Conservation (phyloP, 148 eudicot species). For the Diospyros kaki region DNA sequence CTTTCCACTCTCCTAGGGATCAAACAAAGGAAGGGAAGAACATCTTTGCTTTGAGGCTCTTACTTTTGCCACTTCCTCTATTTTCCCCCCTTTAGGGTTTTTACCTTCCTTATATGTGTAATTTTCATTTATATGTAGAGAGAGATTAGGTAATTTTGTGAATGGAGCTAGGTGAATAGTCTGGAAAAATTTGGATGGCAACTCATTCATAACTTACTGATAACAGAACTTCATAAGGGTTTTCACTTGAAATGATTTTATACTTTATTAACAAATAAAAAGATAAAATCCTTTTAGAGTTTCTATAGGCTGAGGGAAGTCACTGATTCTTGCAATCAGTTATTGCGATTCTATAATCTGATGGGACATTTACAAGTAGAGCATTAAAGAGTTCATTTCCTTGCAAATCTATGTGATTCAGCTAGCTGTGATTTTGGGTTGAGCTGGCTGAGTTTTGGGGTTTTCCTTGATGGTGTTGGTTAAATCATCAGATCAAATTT, state of each 20-base stretch:
- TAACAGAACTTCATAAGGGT: background rate
- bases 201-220: background rate
- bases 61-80: too few species aligned
- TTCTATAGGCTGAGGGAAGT: background rate
- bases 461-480: too few species aligned
- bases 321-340: background rate
- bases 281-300: background rate
- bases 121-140: background rate
- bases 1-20: too few species aligned
- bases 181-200: background rate
- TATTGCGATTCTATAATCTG: background rate
- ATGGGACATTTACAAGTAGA: background rate
- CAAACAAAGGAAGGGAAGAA: too few species aligned
- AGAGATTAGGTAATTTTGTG: background rate
- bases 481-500: too few species aligned
- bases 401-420: background rate
- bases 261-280: background rate
- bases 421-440: background rate
- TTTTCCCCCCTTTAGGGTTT: background rate
- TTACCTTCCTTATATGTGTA: background rate
- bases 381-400: background rate
- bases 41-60: too few species aligned
- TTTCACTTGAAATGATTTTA: background rate
- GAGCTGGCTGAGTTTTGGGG: too few species aligned
- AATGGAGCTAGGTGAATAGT: background rate